These are phyloP conservation scores for Metschnikowia cubensis DNA, from an alignment of 805 yeast species.

Conservation along the genomic window DNA sequence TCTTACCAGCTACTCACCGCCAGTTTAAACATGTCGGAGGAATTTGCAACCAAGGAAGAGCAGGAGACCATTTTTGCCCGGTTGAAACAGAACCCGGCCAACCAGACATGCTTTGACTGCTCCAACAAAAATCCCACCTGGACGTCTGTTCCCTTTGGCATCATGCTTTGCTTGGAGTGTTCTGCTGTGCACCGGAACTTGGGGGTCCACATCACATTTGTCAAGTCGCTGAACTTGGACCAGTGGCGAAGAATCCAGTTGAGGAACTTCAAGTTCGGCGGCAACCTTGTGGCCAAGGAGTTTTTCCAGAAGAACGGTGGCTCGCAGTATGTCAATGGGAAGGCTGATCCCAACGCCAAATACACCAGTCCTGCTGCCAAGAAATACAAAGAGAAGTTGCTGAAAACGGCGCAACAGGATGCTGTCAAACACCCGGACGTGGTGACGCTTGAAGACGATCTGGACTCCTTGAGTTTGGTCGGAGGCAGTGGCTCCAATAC, in stretches of 20 bases:
- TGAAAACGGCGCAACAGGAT: slow-evolving; percentile 63
- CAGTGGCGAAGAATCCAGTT: slow-evolving; percentile 91
- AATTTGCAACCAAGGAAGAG: slow-evolving; percentile 65
- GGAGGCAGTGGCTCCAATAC: slow-evolving; percentile 33
- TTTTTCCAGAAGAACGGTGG: slow-evolving; percentile 86
- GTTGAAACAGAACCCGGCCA: slow-evolving; percentile 63
- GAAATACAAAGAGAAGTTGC: slow-evolving; percentile 76
- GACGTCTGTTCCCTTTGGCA: slow-evolving; percentile 97
- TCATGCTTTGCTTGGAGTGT: slow-evolving; percentile 88
- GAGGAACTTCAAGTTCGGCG: slow-evolving; percentile 91
- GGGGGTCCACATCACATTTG: slow-evolving; percentile 96
- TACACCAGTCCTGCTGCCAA: slow-evolving; percentile 79
- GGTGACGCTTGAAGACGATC: slow-evolving; percentile 83
- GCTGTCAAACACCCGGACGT: slow-evolving; percentile 67
- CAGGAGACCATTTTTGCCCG: slow-evolving; percentile 60
- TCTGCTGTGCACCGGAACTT: slow-evolving; percentile 92
- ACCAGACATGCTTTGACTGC: slow-evolving; percentile 91
- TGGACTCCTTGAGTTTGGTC: slow-evolving; percentile 43
- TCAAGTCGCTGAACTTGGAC: slow-evolving; percentile 86
- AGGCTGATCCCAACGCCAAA: slow-evolving; percentile 65
- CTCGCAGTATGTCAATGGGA: slow-evolving; percentile 53
- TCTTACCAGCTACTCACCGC: background rate
- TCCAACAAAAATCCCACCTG: slow-evolving; percentile 93
- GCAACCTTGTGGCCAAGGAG: slow-evolving; percentile 82
- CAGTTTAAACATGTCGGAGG: slow-evolving; percentile 36